Percentiles rank a stretch among this genome's conserved stretches.
These are phyloP conservation scores for Trichophyton equinum DNA, from an alignment of 2,329 filamentous ascomycete species.

Conservation along the genomic window DNA sequence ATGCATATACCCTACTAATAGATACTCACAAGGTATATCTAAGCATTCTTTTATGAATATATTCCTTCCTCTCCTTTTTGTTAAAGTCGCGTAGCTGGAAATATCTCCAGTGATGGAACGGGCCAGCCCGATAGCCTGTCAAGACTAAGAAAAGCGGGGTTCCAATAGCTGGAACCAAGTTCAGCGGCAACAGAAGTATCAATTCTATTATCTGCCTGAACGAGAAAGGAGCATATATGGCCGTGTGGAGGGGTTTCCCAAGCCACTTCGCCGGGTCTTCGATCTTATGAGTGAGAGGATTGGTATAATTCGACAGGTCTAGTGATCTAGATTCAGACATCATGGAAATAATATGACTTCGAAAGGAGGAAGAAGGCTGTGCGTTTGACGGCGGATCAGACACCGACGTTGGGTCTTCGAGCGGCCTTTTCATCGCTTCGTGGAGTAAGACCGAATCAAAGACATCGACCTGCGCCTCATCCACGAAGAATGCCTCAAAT, in stretches of 20 bases:
- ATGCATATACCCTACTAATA: not conserved
- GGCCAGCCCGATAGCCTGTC: slow-evolving; percentile 76
- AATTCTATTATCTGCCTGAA: slow-evolving; percentile 83
- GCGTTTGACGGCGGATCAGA: not conserved
- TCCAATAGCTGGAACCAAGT: slow-evolving; percentile 72
- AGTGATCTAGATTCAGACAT: not conserved
- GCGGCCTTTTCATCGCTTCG: slow-evolving; percentile 35
- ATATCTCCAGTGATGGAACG: slow-evolving; percentile 82
- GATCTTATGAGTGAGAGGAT: not conserved
- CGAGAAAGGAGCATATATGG: slow-evolving; percentile 79
- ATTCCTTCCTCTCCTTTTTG: slow-evolving; percentile 59
- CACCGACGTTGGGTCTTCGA: not conserved
- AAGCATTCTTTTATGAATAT: slow-evolving; percentile 55
- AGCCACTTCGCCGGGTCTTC: slow-evolving; percentile 61
- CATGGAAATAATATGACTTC: not conserved
- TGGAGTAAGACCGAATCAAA: slow-evolving; percentile 80
- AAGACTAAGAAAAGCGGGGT: slow-evolving; percentile 76
- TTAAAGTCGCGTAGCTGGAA: slow-evolving; percentile 66
- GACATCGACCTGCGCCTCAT: slow-evolving; percentile 64
- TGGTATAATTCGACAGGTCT: not conserved
- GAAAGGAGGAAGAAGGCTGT: not conserved
- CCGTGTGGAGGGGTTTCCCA: slow-evolving; percentile 63
- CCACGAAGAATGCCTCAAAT: slow-evolving; percentile 71
- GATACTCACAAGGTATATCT: slow-evolving; percentile 65
- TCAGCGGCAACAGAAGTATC: slow-evolving; percentile 64